Percentiles rank a stretch among this genome's conserved stretches.
These are phyloP conservation scores for Hyphodiscus sp. DNA, from an alignment of 2,329 filamentous ascomycete genomes.

Conservation along the genomic window DNA sequence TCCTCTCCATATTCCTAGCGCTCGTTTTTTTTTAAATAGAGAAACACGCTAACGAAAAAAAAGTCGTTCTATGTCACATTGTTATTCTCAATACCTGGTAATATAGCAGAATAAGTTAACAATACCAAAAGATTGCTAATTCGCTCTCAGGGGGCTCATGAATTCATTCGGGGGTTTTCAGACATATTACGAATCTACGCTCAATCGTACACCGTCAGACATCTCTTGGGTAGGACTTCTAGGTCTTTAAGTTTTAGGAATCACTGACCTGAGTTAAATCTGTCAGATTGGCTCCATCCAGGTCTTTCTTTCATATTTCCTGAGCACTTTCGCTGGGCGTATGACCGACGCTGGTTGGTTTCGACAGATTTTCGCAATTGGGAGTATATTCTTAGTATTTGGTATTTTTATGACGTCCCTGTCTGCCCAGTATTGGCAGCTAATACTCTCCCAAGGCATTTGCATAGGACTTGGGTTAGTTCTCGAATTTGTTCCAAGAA, in stretches of 20 bases:
- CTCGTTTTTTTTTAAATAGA: no score
- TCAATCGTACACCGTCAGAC: constrained; percentile 14
- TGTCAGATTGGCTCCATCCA: constrained; percentile 35
- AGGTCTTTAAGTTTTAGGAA: no score
- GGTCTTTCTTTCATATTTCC: constrained; percentile 25
- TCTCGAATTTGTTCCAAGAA: no score
- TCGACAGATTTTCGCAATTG: constrained; percentile 7
- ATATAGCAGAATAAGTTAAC: no score
- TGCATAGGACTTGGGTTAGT: constrained; percentile 40
- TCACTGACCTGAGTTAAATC: no score
- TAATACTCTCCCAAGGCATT: constrained; percentile 38
- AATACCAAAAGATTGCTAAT: no score
- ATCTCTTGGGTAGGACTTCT: no score
- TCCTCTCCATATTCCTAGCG: no score
- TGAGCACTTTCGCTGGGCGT: constrained; percentile 27
- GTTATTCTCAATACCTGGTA: no score
- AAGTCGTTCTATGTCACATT: no score
- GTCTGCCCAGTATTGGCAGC: constrained; percentile 36
- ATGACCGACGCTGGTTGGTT: constrained; percentile 37
- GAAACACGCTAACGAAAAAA: no score
- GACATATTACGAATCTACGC: constrained; percentile 31
- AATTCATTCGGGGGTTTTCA: constrained; percentile 27
- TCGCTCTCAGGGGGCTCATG: neutral
- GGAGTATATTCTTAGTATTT: constrained; percentile 18
- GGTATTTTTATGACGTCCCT: constrained; percentile 39